Conservation (phyloP, 2,329 filamentous ascomycete genomes). For the Aurifilum marmelostoma region DNA sequence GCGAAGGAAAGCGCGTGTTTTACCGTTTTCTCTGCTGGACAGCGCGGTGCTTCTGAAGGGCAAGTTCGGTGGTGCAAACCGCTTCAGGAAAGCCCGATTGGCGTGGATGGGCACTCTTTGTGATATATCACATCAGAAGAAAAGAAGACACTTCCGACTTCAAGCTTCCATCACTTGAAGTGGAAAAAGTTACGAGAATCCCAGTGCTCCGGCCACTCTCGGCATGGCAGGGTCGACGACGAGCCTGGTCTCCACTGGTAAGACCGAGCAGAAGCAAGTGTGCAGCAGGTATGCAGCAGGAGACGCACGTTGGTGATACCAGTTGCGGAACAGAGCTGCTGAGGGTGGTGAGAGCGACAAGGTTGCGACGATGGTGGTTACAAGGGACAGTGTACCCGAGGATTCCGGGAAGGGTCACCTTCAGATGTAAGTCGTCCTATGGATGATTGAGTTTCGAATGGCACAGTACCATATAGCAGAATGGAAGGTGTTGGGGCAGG, state of each 20-base stretch:
- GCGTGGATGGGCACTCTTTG: neutral
- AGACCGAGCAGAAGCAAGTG: neutral
- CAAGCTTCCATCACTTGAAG: neutral
- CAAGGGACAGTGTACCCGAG: neutral
- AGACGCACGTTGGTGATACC: neutral
- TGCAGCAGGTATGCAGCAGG: neutral
- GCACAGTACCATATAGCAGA: neutral
- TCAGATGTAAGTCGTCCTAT: neutral
- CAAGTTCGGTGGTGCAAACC: neutral
- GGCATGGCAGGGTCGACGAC: neutral
- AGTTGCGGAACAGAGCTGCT: neutral
- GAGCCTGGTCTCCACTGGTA: neutral
- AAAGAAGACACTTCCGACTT: neutral
- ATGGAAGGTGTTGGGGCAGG: neutral
- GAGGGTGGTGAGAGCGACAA: neutral
- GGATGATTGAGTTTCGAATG: neutral
- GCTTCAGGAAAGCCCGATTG: neutral
- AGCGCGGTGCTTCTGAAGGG: neutral
- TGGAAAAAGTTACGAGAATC: neutral
- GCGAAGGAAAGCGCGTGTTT: neutral
- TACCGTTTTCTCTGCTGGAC: neutral
- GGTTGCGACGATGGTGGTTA: neutral
- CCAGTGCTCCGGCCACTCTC: neutral
- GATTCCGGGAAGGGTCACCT: neutral
- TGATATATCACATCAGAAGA: neutral